Percentiles rank a stretch among this genome's conserved stretches.
phyloP scores from a whole-genome alignment of 169 alveolate species.

The Plasmodium adleri region DNA sequence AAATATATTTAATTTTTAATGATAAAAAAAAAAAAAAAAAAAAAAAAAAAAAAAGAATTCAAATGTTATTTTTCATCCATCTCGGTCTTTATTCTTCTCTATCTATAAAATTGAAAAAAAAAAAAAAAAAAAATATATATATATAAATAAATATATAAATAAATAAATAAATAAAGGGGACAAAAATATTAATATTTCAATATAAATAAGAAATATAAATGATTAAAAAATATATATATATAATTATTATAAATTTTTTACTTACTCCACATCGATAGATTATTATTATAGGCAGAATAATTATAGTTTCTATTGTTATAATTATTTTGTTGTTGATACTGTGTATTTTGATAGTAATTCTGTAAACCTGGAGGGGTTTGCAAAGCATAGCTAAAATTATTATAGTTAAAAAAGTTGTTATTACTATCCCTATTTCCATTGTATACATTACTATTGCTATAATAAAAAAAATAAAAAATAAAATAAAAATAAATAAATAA shows the following conservation, averaged over 20 bases:
- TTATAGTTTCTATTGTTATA: conserved; percentile 63
- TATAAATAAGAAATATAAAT: too few relatives aligned
- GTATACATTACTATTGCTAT: conserved; percentile 64
- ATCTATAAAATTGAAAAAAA: conserved; percentile 20
- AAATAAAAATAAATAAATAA: not conserved
- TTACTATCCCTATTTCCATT: conserved; percentile 62
- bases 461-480: conserved; percentile 6
- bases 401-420: conserved; percentile 59
- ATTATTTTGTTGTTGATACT: conserved; percentile 71
- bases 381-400: conserved; percentile 36
- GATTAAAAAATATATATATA: not conserved
- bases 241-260: not conserved
- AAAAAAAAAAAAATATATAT: not conserved
- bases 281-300: conserved; percentile 64
- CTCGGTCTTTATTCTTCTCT: conserved; percentile 50
- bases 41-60: conserved; percentile 5
- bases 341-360: conserved; percentile 58
- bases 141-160: not conserved
- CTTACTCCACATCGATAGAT: conserved; percentile 77
- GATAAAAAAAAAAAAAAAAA: not conserved
- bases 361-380: conserved; percentile 74
- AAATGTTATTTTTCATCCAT: not conserved
- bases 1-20: not conserved
- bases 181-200: not conserved
- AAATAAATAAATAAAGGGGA: not conserved